Percentiles rank a stretch among this genome's conserved stretches.
phyloP scores from a whole-genome alignment of 75 land plant genomes.

The Picea glauca region DNA sequence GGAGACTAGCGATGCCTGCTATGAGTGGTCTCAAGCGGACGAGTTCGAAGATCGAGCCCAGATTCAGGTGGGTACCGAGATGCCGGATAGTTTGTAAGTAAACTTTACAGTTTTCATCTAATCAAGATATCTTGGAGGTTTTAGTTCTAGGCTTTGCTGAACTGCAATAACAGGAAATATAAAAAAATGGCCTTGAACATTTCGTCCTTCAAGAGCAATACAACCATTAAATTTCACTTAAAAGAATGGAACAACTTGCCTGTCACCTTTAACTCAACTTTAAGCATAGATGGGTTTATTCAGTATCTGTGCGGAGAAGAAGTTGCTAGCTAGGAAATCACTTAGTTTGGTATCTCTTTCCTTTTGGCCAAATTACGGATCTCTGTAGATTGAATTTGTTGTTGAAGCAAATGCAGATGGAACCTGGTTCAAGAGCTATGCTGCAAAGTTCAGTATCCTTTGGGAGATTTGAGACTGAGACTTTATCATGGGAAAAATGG shows the following conservation, averaged over 20 bases:
- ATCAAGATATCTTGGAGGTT: background rate
- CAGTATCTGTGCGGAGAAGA: background rate
- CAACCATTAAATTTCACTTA: background rate
- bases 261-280: background rate
- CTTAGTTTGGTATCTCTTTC: background rate
- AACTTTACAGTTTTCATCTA: background rate
- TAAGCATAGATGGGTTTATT: background rate
- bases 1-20: background rate
- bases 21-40: conserved; percentile 3
- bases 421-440: background rate
- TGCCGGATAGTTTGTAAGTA: too few relatives aligned
- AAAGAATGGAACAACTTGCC: background rate
- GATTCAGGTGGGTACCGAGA: conserved; percentile 3
- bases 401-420: conserved; percentile 9
- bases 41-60: background rate
- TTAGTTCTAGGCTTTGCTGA: background rate
- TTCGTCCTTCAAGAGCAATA: background rate
- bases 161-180: background rate
- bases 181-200: background rate
- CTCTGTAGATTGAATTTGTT: background rate
- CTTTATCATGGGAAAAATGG: conserved; percentile 60
- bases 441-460: conserved; percentile 50
- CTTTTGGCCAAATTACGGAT: background rate
- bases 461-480: conserved; percentile 64
- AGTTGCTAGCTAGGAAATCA: background rate